Conservation (phyloP, 2,329 filamentous ascomycete species). For the Colletotrichum sp. region DNA sequence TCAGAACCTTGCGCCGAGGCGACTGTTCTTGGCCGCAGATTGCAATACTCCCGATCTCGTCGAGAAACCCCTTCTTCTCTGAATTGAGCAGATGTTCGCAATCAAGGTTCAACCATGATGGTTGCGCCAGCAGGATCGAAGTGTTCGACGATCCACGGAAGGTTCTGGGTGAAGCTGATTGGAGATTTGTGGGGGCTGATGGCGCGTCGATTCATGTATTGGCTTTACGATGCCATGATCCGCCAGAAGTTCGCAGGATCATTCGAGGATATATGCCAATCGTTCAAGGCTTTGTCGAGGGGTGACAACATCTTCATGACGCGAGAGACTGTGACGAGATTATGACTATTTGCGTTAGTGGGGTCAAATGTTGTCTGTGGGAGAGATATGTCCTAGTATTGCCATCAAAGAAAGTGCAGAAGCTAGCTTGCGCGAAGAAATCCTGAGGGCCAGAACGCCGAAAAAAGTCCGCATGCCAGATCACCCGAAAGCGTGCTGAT, state of each 20-base stretch:
- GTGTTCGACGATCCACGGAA: not conserved
- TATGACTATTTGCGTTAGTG: not conserved
- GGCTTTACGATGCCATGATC: not conserved
- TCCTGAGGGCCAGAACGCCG: not conserved
- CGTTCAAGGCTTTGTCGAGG: not conserved
- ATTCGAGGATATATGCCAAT: not conserved
- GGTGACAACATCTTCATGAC: not conserved
- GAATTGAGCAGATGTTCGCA: not conserved
- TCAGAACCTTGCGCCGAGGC: not conserved
- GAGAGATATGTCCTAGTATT: not conserved
- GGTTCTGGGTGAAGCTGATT: not conserved
- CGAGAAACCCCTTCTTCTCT: not conserved
- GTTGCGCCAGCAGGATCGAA: not conserved
- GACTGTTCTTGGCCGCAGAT: not conserved
- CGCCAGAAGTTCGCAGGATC: not conserved
- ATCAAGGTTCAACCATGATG: not conserved
- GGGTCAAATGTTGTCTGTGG: not conserved
- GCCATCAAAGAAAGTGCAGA: not conserved
- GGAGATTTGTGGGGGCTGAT: not conserved
- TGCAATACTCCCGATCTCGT: not conserved
- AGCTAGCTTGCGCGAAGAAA: not conserved
- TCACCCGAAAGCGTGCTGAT: not conserved
- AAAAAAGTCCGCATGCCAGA: not conserved
- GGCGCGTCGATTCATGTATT: not conserved
- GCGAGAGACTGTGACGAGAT: not conserved